Evolutionary conservation across 208 protist species (phyloP).

Genomic region (Phytomonas sp.): DNA sequence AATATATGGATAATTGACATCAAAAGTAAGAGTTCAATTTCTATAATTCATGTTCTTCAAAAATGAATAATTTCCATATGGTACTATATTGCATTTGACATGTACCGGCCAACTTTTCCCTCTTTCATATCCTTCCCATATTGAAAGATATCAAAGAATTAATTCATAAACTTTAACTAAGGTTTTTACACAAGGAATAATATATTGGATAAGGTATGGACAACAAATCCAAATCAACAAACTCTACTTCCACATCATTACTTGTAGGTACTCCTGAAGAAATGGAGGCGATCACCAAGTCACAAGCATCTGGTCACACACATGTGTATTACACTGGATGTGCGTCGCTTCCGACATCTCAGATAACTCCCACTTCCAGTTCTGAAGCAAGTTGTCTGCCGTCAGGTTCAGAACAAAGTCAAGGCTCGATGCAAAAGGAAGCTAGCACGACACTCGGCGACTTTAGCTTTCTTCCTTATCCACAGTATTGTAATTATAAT

Average conservation of each 20-base stretch:
- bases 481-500: slow-evolving; percentile 32
- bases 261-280: neutral
- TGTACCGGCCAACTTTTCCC: neutral
- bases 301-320: slow-evolving; percentile 2
- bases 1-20: neutral
- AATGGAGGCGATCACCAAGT: slow-evolving; percentile 2
- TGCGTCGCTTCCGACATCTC: neutral
- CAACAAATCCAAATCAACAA: neutral
- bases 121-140: neutral
- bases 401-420: neutral
- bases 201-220: neutral
- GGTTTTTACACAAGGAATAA: neutral
- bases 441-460: slow-evolving; percentile 17
- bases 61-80: neutral
- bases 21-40: neutral
- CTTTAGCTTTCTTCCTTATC: slow-evolving; percentile 58
- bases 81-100: neutral
- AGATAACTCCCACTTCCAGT: neutral
- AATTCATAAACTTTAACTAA: neutral
- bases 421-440: neutral
- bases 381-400: neutral
- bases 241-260: neutral
- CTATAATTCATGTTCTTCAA: neutral
- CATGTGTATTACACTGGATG: slow-evolving; percentile 12
- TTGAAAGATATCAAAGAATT: neutral